These are phyloP conservation scores for Hymenoscyphus fructigenus DNA, from an alignment of 2,329 filamentous ascomycete genomes.

Conservation along the genomic window DNA sequence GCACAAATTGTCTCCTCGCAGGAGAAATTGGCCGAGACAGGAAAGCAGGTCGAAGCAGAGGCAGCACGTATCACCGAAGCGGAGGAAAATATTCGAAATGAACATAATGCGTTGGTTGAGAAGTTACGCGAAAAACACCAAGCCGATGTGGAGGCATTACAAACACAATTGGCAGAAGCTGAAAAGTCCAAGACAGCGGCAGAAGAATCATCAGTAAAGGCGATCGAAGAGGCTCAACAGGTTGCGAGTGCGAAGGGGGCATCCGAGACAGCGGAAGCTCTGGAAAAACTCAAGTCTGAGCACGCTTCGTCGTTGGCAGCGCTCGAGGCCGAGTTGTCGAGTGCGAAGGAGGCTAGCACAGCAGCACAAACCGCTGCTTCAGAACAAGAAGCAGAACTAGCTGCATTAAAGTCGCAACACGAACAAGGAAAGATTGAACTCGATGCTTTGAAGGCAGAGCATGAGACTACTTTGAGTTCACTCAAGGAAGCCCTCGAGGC, in stretches of 20 bases:
- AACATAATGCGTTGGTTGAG: conserved; percentile 49
- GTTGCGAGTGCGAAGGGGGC: conserved; percentile 28
- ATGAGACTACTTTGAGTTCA: conserved; percentile 42
- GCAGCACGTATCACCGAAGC: conserved; percentile 39
- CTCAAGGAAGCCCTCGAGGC: conserved; percentile 50
- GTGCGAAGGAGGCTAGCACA: conserved; percentile 48
- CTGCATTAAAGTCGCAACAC: conserved; percentile 42
- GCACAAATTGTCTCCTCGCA: conserved; percentile 55
- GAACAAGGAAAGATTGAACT: conserved; percentile 34
- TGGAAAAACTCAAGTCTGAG: conserved; percentile 51
- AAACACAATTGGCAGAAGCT: conserved; percentile 32
- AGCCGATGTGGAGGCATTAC: conserved; percentile 28
- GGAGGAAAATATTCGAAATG: conserved; percentile 44
- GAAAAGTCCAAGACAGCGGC: conserved; percentile 26
- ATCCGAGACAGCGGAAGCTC: conserved; percentile 45
- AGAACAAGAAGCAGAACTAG: conserved; percentile 38
- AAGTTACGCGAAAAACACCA: conserved; percentile 33
- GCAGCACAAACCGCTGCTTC: conserved; percentile 34
- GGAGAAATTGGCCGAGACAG: conserved; percentile 55
- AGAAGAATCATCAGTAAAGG: conserved; percentile 32
- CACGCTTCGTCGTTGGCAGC: conserved; percentile 19
- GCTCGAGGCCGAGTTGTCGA: conserved; percentile 44
- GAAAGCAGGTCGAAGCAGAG: conserved; percentile 49
- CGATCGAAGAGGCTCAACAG: conserved; percentile 34
- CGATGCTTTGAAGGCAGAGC: conserved; percentile 38